Percentiles rank a stretch among this genome's conserved stretches.
phyloP scores from a whole-genome alignment of 2,329 filamentous ascomycete species.

The Aspergillus latus region DNA sequence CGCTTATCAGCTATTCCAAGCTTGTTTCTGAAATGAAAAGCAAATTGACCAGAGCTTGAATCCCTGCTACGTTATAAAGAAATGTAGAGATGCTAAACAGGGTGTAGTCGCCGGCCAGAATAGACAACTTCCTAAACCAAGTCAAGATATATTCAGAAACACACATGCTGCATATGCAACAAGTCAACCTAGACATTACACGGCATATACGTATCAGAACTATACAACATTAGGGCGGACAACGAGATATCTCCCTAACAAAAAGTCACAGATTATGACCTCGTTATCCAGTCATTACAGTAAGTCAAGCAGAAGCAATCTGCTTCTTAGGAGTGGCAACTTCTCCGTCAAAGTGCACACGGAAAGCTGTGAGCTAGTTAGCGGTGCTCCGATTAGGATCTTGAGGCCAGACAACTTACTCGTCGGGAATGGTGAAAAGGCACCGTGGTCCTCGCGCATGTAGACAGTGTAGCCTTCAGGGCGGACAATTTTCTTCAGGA shows the following conservation, averaged over 20 bases:
- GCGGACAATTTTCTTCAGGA: slow-evolving; percentile 64
- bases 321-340: slow-evolving; percentile 26
- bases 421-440: slow-evolving; percentile 53
- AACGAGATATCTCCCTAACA: slow-evolving; percentile 9
- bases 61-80: too few species aligned
- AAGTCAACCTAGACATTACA: not conserved
- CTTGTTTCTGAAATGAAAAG: too few species aligned
- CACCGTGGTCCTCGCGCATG: slow-evolving; percentile 65
- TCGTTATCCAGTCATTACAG: not conserved
- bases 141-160: too few species aligned
- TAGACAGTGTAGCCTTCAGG: slow-evolving; percentile 60
- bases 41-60: too few species aligned
- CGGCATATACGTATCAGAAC: not conserved
- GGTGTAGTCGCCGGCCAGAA: too few species aligned
- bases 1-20: too few species aligned
- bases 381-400: not conserved
- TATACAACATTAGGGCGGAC: not conserved
- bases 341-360: slow-evolving; percentile 47
- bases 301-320: slow-evolving; percentile 4
- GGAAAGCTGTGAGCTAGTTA: slow-evolving; percentile 37
- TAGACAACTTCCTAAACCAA: too few species aligned
- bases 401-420: slow-evolving; percentile 29
- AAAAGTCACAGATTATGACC: slow-evolving; percentile 4
- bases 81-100: too few species aligned
- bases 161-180: too few species aligned